Evolutionary conservation across 192 early-diverging fungal genomes (phyloP).

Genomic region (Thoreauomyces humboldtii): DNA sequence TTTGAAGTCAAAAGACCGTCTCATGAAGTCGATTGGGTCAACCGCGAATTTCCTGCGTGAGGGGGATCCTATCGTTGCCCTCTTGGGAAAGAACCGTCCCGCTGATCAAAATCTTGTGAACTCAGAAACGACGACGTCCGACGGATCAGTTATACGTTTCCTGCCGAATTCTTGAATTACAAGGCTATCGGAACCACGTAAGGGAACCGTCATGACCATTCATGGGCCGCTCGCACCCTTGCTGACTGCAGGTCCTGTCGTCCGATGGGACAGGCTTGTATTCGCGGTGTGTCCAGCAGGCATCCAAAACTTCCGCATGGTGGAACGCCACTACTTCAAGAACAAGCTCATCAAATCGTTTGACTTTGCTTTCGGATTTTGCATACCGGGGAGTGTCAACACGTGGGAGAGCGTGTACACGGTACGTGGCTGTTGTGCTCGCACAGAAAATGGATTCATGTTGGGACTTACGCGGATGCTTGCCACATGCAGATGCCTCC

Average conservation of each 20-base stretch:
- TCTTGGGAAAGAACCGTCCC: neutral
- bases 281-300: conserved; percentile 50
- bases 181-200: conserved; percentile 39
- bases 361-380: conserved; percentile 61
- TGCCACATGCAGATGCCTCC: conserved; percentile 1
- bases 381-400: conserved; percentile 56
- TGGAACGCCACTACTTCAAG: conserved; percentile 55
- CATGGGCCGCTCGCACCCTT: neutral
- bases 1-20: conserved; percentile 47
- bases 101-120: neutral
- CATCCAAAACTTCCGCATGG: conserved; percentile 53
- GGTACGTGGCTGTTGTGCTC: no score
- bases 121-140: conserved; percentile 27
- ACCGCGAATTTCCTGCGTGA: conserved; percentile 21
- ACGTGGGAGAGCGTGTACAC: conserved; percentile 54
- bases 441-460: no score
- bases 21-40: conserved; percentile 32
- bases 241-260: no score
- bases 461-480: no score
- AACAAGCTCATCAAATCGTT: conserved; percentile 50
- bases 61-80: conserved; percentile 4
- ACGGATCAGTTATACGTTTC: conserved; percentile 31
- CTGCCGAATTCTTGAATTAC: conserved; percentile 19
- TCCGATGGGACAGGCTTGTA: conserved; percentile 43
- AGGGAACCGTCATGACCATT: neutral